phyloP scores from a whole-genome alignment of 1,284 basidiomycete genomes.

The Trichosporon ovoides region DNA sequence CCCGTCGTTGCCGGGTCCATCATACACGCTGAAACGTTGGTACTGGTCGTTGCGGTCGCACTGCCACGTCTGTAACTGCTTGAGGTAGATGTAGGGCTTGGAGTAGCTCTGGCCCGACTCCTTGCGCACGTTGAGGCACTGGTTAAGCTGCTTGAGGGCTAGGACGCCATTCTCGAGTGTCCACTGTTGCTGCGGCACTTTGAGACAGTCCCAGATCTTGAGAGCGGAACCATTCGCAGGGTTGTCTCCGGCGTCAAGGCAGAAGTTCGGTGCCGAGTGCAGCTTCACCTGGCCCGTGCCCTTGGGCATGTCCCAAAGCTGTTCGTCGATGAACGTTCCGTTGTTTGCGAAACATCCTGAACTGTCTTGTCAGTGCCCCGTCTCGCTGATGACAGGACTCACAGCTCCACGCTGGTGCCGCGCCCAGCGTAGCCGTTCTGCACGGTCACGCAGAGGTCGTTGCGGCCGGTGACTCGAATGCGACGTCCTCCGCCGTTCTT shows the following conservation, averaged over 20 bases:
- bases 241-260: conserved; percentile 23
- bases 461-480: neutral
- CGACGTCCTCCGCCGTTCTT: neutral
- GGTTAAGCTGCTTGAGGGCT: conserved; percentile 3
- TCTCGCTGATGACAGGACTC: neutral
- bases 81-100: neutral
- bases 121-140: conserved; percentile 19
- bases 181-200: conserved; percentile 17
- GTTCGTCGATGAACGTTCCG: conserved; percentile 1
- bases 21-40: conserved; percentile 9
- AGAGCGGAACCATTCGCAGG: conserved; percentile 20
- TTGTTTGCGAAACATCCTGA: conserved; percentile 6
- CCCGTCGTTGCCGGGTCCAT: neutral
- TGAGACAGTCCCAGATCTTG: conserved; percentile 29
- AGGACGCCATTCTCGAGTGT: conserved; percentile 12
- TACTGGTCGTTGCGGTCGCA: conserved; percentile 13
- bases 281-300: neutral
- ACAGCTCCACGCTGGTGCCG: conserved; percentile 10
- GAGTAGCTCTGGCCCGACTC: conserved; percentile 4
- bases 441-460: conserved; percentile 12
- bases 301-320: conserved; percentile 11
- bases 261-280: conserved; percentile 15
- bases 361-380: neutral
- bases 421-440: conserved; percentile 7
- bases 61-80: conserved; percentile 16